Conservation (phyloP, 176 grass and related monocot genomes). For the Luzula sylvatica region DNA sequence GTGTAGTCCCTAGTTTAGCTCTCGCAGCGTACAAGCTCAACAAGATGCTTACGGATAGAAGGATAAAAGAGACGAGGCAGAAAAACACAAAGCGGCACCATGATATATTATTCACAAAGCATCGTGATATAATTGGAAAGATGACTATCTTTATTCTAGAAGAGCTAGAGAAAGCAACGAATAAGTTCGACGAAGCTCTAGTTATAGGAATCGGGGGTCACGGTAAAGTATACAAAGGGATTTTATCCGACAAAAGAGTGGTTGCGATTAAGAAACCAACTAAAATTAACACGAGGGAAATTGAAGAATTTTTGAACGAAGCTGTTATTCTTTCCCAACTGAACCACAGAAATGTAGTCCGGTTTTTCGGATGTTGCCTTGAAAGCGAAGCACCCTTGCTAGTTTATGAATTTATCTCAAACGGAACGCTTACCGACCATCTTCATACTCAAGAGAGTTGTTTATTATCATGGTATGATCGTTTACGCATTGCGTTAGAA, state of each 20-base stretch:
- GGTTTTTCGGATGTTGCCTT: conserved; percentile 13
- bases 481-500: conserved; percentile 4
- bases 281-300: background rate
- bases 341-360: conserved; percentile 9
- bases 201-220: conserved; percentile 2
- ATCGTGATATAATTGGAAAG: background rate
- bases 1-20: too few relatives aligned
- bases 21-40: too few relatives aligned
- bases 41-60: too few relatives aligned
- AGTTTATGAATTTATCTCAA: conserved; percentile 15
- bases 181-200: background rate
- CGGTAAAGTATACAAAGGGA: conserved; percentile 11
- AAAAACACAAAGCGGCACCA: too few relatives aligned
- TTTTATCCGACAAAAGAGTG: conserved; percentile 7
- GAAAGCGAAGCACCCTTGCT: conserved; percentile 16
- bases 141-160: conserved; percentile 8
- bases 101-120: too few relatives aligned
- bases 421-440: conserved; percentile 6
- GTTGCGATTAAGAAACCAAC: conserved; percentile 5
- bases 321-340: conserved; percentile 12
- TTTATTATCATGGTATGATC: background rate
- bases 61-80: too few relatives aligned
- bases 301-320: conserved; percentile 16
- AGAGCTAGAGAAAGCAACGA: conserved; percentile 17
- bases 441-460: background rate